Conservation (phyloP, 495 filamentous ascomycete species). For the Ramalina intermedia region DNA sequence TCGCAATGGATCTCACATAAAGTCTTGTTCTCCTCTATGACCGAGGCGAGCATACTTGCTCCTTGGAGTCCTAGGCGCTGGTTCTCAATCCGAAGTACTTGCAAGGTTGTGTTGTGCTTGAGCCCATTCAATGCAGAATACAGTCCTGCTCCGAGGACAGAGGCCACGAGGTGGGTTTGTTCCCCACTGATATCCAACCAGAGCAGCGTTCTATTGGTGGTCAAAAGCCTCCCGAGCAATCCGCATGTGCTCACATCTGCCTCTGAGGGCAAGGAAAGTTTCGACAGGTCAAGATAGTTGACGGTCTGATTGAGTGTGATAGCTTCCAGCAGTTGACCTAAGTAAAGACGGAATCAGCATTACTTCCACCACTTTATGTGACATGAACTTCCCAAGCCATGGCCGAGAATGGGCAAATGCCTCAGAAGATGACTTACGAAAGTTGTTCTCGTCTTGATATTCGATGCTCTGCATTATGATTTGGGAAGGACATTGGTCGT, state of each 20-base stretch:
- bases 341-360: too few species aligned
- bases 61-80: slow-evolving; percentile 51
- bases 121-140: slow-evolving; percentile 65
- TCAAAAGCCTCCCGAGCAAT: slow-evolving; percentile 60
- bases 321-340: slow-evolving; percentile 42
- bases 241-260: slow-evolving; percentile 59
- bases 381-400: too few species aligned
- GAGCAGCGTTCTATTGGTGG: slow-evolving; percentile 59
- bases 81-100: slow-evolving; percentile 61
- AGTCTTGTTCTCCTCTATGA: slow-evolving; percentile 50
- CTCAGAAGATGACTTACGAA: slow-evolving; percentile 31
- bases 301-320: slow-evolving; percentile 61
- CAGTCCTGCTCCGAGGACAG: slow-evolving; percentile 69
- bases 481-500: slow-evolving; percentile 50
- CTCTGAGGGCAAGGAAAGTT: slow-evolving; percentile 70
- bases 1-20: slow-evolving; percentile 62
- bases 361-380: too few species aligned
- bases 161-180: slow-evolving; percentile 73
- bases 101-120: slow-evolving; percentile 58
- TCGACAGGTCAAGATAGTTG: slow-evolving; percentile 70
- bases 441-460: slow-evolving; percentile 62
- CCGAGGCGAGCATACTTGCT: slow-evolving; percentile 63
- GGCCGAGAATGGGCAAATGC: too few species aligned
- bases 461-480: slow-evolving; percentile 78
- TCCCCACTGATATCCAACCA: slow-evolving; percentile 83